Evolutionary conservation across 2,329 filamentous ascomycete genomes (phyloP), one percentile per base, ranked within the genome.

Genomic region (Tolypocladium amazonense): DNA sequence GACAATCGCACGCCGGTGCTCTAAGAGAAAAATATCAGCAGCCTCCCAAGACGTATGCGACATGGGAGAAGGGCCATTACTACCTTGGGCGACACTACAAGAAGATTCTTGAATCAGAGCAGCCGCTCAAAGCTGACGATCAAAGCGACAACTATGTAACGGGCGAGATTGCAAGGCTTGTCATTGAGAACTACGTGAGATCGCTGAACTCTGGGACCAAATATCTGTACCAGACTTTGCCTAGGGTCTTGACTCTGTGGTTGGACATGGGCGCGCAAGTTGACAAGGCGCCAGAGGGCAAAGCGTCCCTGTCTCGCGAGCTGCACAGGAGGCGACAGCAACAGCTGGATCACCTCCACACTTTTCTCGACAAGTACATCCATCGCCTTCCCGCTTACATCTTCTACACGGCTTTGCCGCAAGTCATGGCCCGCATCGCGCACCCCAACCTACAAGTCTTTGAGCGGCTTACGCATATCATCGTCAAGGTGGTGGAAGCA

Each of bases 11-110:
- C 68, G 89, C 90, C 4, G 82, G 85, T 53, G 86, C 89, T 4
- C 82, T 97, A 63, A 85, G 90, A 54, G 82, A 86, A 58, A 90
- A 90, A 69, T 99, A 97, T 67, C 88, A 92, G 63, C 84, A 88
- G 65, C 92, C 92, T 1, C 84, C 89, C n/a, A 86, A 83, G 69
- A 86, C 84, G 1, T 78, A 80, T 66, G 76, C 79, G 6, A 85
- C 85, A 57, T 99, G 93, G 92, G 94, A 99, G 71, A 97, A 97
- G 73, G 92, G 91, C 0, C 93, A 97, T 70, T 99, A 97, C 72
- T 96, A 97, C 71, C 82, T 99, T 12, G 94, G 94, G 6, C 91
- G 93, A 55, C 92, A 97, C 73, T 99, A 99, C 80, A 95, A 96
- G 72, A 99, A 97, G 73, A 83, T 97, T 4, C 78, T 97, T 3